A percentile compares a stretch with the other conserved stretches of the same genome.
These are phyloP conservation scores for Bromus sterilis DNA, from an alignment of 176 grass and related monocot species.

Conservation along the genomic window DNA sequence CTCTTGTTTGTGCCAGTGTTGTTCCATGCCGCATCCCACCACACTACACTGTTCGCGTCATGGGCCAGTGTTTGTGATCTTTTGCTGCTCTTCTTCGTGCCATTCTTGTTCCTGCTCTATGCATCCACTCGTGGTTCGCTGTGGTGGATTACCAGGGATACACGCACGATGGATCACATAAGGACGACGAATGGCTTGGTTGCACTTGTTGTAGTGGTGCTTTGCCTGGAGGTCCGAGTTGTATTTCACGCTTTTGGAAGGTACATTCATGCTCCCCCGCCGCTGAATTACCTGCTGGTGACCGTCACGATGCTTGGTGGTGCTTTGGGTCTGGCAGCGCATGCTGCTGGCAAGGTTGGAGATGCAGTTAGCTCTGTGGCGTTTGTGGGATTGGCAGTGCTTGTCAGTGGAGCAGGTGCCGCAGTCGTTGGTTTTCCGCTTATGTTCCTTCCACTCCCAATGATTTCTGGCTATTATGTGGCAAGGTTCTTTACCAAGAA, in stretches of 20 bases:
- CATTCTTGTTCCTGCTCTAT: slow-evolving; percentile 91
- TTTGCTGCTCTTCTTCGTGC: slow-evolving; percentile 89
- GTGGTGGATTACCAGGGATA: slow-evolving; percentile 88
- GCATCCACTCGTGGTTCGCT: slow-evolving; percentile 60
- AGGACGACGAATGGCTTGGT: slow-evolving; percentile 63
- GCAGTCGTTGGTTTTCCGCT: slow-evolving; percentile 87
- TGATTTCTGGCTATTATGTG: slow-evolving; percentile 89
- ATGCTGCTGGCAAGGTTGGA: slow-evolving; percentile 79
- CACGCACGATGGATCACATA: slow-evolving; percentile 58
- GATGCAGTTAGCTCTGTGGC: slow-evolving; percentile 62
- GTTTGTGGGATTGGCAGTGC: slow-evolving; percentile 60
- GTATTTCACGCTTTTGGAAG: slow-evolving; percentile 80
- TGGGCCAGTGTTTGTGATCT: slow-evolving; percentile 63
- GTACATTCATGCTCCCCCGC: slow-evolving; percentile 85
- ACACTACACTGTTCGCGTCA: slow-evolving; percentile 68
- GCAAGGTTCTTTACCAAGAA: slow-evolving; percentile 95
- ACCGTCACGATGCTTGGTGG: slow-evolving; percentile 87
- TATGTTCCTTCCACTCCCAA: slow-evolving; percentile 69
- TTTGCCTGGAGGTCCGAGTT: slow-evolving; percentile 90
- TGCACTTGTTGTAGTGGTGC: slow-evolving; percentile 70
- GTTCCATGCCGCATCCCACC: slow-evolving; percentile 72
- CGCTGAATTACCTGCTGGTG: slow-evolving; percentile 90
- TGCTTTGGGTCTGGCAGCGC: slow-evolving; percentile 53
- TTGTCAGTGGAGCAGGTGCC: slow-evolving; percentile 78
- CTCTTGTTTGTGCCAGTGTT: slow-evolving; percentile 70